A percentile compares a stretch with the other conserved stretches of the same genome.
These are phyloP conservation scores for Pelargonium nanum DNA, from an alignment of 345 rosid genomes.

Conservation along the genomic window DNA sequence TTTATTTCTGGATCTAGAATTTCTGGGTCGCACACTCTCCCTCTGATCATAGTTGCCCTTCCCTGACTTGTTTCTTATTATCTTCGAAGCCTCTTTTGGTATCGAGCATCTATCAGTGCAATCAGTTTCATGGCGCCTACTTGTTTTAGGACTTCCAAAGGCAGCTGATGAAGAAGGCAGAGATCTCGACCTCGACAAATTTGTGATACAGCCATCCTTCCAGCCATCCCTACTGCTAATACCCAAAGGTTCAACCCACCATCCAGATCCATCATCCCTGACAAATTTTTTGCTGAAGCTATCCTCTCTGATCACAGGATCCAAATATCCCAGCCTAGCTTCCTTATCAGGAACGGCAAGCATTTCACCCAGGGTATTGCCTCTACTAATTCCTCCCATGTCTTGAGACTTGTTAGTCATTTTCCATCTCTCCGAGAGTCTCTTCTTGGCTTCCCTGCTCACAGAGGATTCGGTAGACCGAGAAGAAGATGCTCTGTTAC, in stretches of 20 bases:
- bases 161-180: slow-evolving; percentile 45
- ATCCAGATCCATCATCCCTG: slow-evolving; percentile 16
- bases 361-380: slow-evolving; percentile 89
- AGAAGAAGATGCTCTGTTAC: slow-evolving; percentile 32
- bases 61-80: slow-evolving; percentile 35
- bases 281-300: slow-evolving; percentile 23
- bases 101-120: slow-evolving; percentile 31
- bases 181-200: slow-evolving; percentile 58
- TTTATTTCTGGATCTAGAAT: slow-evolving; percentile 24
- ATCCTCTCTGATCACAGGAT: slow-evolving; percentile 20
- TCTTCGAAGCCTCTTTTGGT: slow-evolving; percentile 32
- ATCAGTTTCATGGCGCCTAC: slow-evolving; percentile 27
- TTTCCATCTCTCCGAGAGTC: slow-evolving; percentile 96
- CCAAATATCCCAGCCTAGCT: slow-evolving; percentile 31
- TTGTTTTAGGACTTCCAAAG: slow-evolving; percentile 32
- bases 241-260: slow-evolving; percentile 55
- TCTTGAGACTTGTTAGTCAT: slow-evolving; percentile 58
- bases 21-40: slow-evolving; percentile 34
- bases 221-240: slow-evolving; percentile 96
- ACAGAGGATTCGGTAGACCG: slow-evolving; percentile 55
- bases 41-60: slow-evolving; percentile 29
- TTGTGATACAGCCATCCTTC: slow-evolving; percentile 51
- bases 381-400: slow-evolving; percentile 34
- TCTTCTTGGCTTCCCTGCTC: slow-evolving; percentile 75
- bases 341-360: slow-evolving; percentile 63